A percentile compares a stretch with the other conserved stretches of the same genome.
Conservation (phyloP, 306 rosid genomes). For the Oemleria cerasiformis region DNA sequence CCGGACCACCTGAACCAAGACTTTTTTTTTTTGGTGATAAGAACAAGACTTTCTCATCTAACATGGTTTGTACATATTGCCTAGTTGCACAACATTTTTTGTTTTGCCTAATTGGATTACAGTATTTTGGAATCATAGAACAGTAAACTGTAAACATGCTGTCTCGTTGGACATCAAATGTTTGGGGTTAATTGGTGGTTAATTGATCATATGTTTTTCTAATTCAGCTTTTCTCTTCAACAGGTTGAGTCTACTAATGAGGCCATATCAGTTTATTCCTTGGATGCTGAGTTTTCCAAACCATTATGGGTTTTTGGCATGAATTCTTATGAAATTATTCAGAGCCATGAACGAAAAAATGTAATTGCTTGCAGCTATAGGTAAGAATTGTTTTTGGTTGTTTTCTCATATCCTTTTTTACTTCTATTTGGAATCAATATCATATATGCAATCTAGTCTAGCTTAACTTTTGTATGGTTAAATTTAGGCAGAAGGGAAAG, state of each 20-base stretch:
- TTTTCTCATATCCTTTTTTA: slow-evolving; percentile 14
- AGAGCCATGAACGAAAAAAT: slow-evolving; percentile 34
- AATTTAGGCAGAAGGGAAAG: slow-evolving; percentile 70
- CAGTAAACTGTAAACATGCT: not conserved
- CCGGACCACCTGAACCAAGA: no score
- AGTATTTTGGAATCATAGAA: not conserved
- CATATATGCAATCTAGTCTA: not conserved
- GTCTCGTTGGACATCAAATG: slow-evolving; percentile 8
- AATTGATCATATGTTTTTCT: not conserved
- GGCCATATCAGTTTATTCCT: slow-evolving; percentile 60
- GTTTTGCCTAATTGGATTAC: not conserved
- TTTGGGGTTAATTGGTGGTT: not conserved
- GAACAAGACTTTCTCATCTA: no score
- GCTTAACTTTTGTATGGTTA: slow-evolving; percentile 19
- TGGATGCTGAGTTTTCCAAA: slow-evolving; percentile 82
- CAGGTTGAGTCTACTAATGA: slow-evolving; percentile 77
- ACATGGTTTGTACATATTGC: not conserved
- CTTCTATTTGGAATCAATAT: not conserved
- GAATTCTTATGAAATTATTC: slow-evolving; percentile 75
- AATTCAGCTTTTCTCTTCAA: slow-evolving; percentile 20
- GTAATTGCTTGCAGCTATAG: slow-evolving; percentile 83
- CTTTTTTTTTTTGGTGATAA: no score
- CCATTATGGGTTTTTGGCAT: slow-evolving; percentile 79
- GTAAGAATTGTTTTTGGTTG: slow-evolving; percentile 31
- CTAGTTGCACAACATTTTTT: not conserved